These are phyloP conservation scores for Chaetomium cochliodes DNA, from an alignment of 495 filamentous ascomycete genomes.

Conservation along the genomic window DNA sequence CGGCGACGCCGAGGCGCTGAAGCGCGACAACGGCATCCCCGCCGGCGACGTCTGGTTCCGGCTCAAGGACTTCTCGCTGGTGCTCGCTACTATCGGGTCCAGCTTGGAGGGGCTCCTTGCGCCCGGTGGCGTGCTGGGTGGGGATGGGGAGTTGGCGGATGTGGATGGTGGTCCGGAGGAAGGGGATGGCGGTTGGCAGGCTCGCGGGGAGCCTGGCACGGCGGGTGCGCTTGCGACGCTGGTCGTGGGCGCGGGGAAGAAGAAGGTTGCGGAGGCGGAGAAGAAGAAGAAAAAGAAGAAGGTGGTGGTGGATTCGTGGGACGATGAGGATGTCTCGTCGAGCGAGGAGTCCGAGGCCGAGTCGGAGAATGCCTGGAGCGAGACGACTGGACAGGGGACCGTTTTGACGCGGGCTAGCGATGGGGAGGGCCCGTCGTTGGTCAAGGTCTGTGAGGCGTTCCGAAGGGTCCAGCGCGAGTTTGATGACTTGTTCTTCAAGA, in stretches of 20 bases:
- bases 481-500: constrained; percentile 63
- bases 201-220: constrained; percentile 28
- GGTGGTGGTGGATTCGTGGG: constrained; percentile 34
- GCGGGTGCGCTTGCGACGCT: not conserved
- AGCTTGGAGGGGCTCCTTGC: constrained; percentile 53
- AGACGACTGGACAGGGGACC: constrained; percentile 10
- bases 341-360: constrained; percentile 1
- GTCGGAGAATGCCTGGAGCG: constrained; percentile 6
- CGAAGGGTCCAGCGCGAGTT: constrained; percentile 57
- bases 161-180: constrained; percentile 17
- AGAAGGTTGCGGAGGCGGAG: not conserved
- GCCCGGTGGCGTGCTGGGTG: constrained; percentile 17
- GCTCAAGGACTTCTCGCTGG: constrained; percentile 67
- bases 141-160: not conserved
- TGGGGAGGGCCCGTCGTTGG: constrained; percentile 45
- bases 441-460: constrained; percentile 59
- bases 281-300: constrained; percentile 28
- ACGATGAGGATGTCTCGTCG: constrained; percentile 26
- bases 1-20: constrained; percentile 57
- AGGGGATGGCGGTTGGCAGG: constrained; percentile 43
- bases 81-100: constrained; percentile 62
- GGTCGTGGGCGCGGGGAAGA: constrained; percentile 25
- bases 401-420: constrained; percentile 19
- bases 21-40: constrained; percentile 58
- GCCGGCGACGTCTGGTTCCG: constrained; percentile 64